Conservation (phyloP, 768 basidiomycete species). For the Cyathus striatus region DNA sequence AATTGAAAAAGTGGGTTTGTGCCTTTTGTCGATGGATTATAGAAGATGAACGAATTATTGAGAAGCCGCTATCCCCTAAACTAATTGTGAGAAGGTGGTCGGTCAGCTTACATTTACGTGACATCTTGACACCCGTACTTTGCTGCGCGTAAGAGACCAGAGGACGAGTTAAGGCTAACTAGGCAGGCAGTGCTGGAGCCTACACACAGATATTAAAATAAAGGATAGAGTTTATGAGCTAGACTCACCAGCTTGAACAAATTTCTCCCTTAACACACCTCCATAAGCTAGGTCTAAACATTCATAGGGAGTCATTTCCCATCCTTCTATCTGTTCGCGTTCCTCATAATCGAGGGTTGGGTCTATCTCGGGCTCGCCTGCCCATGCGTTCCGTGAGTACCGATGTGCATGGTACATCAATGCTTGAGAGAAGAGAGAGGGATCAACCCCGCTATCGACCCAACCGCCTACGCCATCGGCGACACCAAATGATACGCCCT, state of each 20-base stretch:
- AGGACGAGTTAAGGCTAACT: conserved; percentile 67
- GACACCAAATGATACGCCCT: conserved; percentile 80
- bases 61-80: conserved; percentile 76
- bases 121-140: conserved; percentile 45
- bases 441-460: conserved; percentile 79
- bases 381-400: conserved; percentile 70
- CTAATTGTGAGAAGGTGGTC: conserved; percentile 25
- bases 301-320: conserved; percentile 68
- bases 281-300: conserved; percentile 71
- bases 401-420: conserved; percentile 84
- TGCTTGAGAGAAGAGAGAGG: conserved; percentile 85
- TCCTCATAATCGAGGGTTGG: conserved; percentile 72
- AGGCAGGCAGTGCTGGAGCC: conserved; percentile 85
- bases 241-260: conserved; percentile 58
- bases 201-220: conserved; percentile 19
- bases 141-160: conserved; percentile 69
- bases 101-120: conserved; percentile 4
- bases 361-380: conserved; percentile 80
- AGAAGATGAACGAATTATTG: conserved; percentile 63
- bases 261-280: conserved; percentile 63
- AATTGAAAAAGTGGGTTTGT: conserved; percentile 55
- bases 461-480: conserved; percentile 95
- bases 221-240: background rate
- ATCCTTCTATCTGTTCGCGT: conserved; percentile 62
- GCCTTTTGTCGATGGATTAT: conserved; percentile 48